These are phyloP conservation scores for Geosiphon pyriformis DNA, from an alignment of 192 early-diverging fungal species.

Conservation along the genomic window DNA sequence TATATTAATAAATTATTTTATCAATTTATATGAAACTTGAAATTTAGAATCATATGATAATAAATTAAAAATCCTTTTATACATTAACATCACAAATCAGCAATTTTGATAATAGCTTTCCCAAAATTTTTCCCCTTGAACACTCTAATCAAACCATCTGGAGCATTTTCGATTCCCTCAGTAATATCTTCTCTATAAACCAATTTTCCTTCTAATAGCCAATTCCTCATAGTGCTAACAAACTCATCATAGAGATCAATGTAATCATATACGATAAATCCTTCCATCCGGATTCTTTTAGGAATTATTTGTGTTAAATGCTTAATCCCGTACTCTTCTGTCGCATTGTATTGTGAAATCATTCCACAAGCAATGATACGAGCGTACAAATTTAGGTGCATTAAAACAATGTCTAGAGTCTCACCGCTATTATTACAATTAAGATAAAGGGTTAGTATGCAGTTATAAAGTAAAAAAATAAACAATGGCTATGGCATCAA, in stretches of 20 bases:
- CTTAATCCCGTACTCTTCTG: slow-evolving; percentile 49
- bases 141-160: slow-evolving; percentile 55
- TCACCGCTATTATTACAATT: slow-evolving; percentile 40
- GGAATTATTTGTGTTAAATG: slow-evolving; percentile 51
- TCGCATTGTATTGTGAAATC: slow-evolving; percentile 70
- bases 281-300: slow-evolving; percentile 53
- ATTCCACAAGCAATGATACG: slow-evolving; percentile 70
- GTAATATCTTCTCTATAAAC: slow-evolving; percentile 26
- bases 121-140: slow-evolving; percentile 67
- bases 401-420: slow-evolving; percentile 66
- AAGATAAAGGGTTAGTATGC: neutral
- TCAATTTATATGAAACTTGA: too few species aligned
- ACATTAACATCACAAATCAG: too few species aligned
- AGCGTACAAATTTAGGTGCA: slow-evolving; percentile 53
- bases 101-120: slow-evolving; percentile 55
- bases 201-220: slow-evolving; percentile 31
- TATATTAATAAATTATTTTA: too few species aligned
- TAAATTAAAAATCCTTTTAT: too few species aligned
- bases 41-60: too few species aligned
- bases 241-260: slow-evolving; percentile 23
- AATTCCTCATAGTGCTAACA: slow-evolving; percentile 27
- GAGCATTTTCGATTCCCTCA: slow-evolving; percentile 36
- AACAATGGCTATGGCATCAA: neutral
- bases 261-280: slow-evolving; percentile 52
- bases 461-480: neutral